phyloP scores from a whole-genome alignment of 805 yeast genomes.

The Tetrapisispora taiwanensis region DNA sequence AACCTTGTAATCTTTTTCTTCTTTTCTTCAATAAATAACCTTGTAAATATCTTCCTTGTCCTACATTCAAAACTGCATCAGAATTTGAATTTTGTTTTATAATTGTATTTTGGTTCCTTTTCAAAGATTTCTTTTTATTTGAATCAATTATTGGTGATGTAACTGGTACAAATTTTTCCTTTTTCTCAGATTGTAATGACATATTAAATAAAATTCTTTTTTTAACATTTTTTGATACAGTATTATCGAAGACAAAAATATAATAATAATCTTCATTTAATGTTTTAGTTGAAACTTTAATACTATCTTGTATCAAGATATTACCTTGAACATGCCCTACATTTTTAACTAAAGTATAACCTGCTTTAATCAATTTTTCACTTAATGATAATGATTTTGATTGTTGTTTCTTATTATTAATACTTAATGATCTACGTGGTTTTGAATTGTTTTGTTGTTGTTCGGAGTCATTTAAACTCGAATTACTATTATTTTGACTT shows the following conservation, averaged over 20 bases:
- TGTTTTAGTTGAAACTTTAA: slow-evolving; percentile 32
- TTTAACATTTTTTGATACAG: slow-evolving; percentile 74
- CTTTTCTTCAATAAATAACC: slow-evolving; percentile 73
- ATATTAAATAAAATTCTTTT: slow-evolving; percentile 65
- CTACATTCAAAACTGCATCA: slow-evolving; percentile 14
- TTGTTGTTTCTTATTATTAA: slow-evolving; percentile 28
- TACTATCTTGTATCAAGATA: slow-evolving; percentile 51
- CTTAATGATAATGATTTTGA: slow-evolving; percentile 37
- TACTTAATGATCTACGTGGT: slow-evolving; percentile 30
- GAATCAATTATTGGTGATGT: not conserved
- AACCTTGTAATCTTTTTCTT: slow-evolving; percentile 78
- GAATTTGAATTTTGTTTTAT: slow-evolving; percentile 7
- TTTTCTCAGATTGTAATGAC: slow-evolving; percentile 1
- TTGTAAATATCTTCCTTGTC: slow-evolving; percentile 59
- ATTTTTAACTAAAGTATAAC: slow-evolving; percentile 42
- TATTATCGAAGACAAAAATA: slow-evolving; percentile 87
- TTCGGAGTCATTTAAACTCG: slow-evolving; percentile 14
- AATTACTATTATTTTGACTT: slow-evolving; percentile 6
- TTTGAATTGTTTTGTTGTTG: not conserved
- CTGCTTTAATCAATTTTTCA: slow-evolving; percentile 47
- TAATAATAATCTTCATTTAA: slow-evolving; percentile 52
- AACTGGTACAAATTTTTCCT: not conserved
- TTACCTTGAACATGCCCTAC: slow-evolving; percentile 50
- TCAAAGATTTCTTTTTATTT: not conserved
- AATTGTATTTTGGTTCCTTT: not conserved